Evolutionary conservation across 495 filamentous ascomycete genomes (phyloP).

Genomic region (Xylaria telfairii): DNA sequence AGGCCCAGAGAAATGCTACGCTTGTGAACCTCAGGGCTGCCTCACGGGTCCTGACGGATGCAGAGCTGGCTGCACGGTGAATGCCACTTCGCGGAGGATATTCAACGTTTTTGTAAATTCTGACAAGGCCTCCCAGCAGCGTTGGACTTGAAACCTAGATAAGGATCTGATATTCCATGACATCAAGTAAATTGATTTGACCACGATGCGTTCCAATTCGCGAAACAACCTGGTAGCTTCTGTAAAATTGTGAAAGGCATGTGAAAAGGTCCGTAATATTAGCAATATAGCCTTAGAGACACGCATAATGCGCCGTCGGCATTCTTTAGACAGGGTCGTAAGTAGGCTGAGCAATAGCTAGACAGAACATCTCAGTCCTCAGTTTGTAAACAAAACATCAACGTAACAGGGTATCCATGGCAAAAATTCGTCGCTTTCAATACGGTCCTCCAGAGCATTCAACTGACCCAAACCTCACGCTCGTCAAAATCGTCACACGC

Average conservation of each 20-base stretch:
- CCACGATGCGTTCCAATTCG: not conserved
- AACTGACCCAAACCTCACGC: conserved; percentile 12
- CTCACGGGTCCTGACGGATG: not conserved
- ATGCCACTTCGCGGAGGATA: not conserved
- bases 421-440: conserved; percentile 18
- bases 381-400: conserved; percentile 18
- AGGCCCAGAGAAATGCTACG: conserved; percentile 14
- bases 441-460: conserved; percentile 18
- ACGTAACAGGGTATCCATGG: conserved; percentile 16
- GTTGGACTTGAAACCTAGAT: not conserved
- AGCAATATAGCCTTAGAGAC: not conserved
- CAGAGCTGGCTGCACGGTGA: not conserved
- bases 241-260: not conserved
- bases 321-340: not conserved
- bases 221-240: not conserved
- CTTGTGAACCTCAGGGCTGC: not conserved
- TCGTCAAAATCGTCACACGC: conserved; percentile 18
- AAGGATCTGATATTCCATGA: not conserved
- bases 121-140: not conserved
- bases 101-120: not conserved
- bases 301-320: not conserved
- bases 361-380: not conserved
- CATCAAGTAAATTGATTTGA: not conserved
- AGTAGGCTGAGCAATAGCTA: not conserved
- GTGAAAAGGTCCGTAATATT: not conserved